Percentiles rank a stretch among this genome's conserved stretches.
Evolutionary conservation across 345 rosid species (phyloP).

Genomic region (Salix caprea): DNA sequence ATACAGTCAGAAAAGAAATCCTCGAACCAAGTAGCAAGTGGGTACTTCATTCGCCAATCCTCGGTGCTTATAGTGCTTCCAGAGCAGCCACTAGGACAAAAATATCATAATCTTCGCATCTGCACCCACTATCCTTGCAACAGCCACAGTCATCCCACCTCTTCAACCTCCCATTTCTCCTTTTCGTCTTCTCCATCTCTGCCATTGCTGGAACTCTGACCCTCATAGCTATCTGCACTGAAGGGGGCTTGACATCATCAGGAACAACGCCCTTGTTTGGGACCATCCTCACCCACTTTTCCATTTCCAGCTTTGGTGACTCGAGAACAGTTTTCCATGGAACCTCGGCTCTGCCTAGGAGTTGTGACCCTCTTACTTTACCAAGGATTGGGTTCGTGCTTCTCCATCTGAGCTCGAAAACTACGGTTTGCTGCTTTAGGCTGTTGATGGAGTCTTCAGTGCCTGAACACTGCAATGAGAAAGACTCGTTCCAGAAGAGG

Average conservation of each 20-base stretch:
- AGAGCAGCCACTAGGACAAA: conserved; percentile 45
- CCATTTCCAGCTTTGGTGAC: conserved; percentile 43
- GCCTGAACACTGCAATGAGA: conserved; percentile 59
- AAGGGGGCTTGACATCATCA: conserved; percentile 36
- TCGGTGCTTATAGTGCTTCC: conserved; percentile 33
- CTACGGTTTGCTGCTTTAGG: conserved; percentile 44
- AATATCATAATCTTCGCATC: conserved; percentile 36
- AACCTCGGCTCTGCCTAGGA: conserved; percentile 55
- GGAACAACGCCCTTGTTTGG: conserved; percentile 10
- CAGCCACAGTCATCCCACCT: conserved; percentile 28
- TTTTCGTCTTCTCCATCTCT: conserved; percentile 11
- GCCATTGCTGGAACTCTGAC: conserved; percentile 10
- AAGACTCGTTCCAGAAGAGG: conserved; percentile 52
- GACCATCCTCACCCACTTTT: conserved; percentile 39
- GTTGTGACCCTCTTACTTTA: conserved; percentile 41
- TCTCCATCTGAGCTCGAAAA: conserved; percentile 61
- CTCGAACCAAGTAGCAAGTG: not conserved
- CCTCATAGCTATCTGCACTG: conserved; percentile 38
- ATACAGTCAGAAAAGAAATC: not conserved
- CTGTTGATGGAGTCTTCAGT: conserved; percentile 38
- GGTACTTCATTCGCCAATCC: not conserved
- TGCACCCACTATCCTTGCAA: conserved; percentile 22
- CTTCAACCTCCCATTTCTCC: conserved; percentile 15
- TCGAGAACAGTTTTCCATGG: conserved; percentile 46
- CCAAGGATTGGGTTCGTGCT: conserved; percentile 28